phyloP scores from a whole-genome alignment of 2,329 filamentous ascomycete genomes.

The Pezicula neosporulosa region DNA sequence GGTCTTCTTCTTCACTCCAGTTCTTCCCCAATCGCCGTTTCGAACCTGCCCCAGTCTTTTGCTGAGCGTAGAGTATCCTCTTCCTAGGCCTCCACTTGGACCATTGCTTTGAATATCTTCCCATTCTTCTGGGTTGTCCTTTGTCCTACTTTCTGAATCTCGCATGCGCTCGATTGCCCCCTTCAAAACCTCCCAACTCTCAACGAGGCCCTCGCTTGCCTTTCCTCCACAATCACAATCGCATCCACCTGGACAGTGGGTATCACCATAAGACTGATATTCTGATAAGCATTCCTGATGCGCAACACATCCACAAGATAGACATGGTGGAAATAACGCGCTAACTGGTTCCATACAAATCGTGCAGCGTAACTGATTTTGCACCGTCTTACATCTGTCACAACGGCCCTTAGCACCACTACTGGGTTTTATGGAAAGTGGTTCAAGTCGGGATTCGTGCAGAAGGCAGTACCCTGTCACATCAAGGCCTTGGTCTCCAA shows the following conservation, averaged over 20 bases:
- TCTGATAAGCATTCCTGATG: slow-evolving; percentile 48
- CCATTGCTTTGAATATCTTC: slow-evolving; percentile 12
- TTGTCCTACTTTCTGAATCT: slow-evolving; percentile 9
- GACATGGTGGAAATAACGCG: slow-evolving; percentile 57
- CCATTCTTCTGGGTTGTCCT: slow-evolving; percentile 1
- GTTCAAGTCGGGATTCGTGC: slow-evolving; percentile 60
- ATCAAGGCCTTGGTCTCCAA: slow-evolving; percentile 48
- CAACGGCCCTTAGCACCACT: slow-evolving; percentile 45
- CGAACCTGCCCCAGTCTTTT: slow-evolving; percentile 24
- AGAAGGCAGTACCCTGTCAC: slow-evolving; percentile 60
- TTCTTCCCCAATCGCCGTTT: slow-evolving; percentile 22
- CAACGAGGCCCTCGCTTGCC: slow-evolving; percentile 53
- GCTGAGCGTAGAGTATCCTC: slow-evolving; percentile 22
- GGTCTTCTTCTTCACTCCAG: slow-evolving; percentile 20
- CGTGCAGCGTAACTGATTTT: slow-evolving; percentile 57
- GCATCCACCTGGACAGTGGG: slow-evolving; percentile 58
- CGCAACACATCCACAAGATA: slow-evolving; percentile 59
- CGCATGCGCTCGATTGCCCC: slow-evolving; percentile 30
- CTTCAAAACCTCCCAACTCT: slow-evolving; percentile 57
- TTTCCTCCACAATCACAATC: slow-evolving; percentile 60
- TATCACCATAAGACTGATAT: slow-evolving; percentile 36
- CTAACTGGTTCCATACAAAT: slow-evolving; percentile 60
- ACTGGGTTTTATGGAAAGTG: slow-evolving; percentile 37
- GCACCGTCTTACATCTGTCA: slow-evolving; percentile 47
- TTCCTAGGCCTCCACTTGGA: slow-evolving; percentile 16